Conservation (phyloP, 805 yeast species). For the Hanseniaspora singularis region DNA sequence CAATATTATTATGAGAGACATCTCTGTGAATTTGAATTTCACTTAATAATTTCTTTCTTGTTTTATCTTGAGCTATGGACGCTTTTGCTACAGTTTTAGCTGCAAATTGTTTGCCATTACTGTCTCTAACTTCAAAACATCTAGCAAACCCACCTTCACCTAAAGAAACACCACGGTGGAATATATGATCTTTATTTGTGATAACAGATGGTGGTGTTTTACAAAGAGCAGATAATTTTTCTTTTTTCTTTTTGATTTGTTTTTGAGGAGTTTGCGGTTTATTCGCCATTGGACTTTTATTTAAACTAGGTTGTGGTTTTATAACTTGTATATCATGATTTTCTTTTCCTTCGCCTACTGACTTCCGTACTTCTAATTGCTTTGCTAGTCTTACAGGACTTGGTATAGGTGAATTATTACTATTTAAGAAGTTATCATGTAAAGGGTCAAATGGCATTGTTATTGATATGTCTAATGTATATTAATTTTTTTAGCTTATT, state of each 20-base stretch:
- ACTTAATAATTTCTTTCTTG: slow-evolving; percentile 67
- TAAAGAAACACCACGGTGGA: slow-evolving; percentile 75
- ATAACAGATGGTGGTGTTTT: slow-evolving; percentile 94
- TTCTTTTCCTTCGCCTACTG: slow-evolving; percentile 18
- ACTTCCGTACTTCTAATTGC: background rate
- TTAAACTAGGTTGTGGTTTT: slow-evolving; percentile 1
- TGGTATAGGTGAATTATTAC: slow-evolving; percentile 13
- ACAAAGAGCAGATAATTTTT: slow-evolving; percentile 79
- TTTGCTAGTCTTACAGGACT: slow-evolving; percentile 12
- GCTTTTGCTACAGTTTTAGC: slow-evolving; percentile 97
- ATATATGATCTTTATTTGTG: slow-evolving; percentile 80
- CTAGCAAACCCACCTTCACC: slow-evolving; percentile 99
- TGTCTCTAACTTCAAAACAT: slow-evolving; percentile 92
- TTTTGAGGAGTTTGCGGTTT: slow-evolving; percentile 30
- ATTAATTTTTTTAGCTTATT: too few relatives aligned
- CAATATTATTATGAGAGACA: slow-evolving; percentile 79
- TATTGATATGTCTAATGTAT: background rate
- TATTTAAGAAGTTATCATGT: slow-evolving; percentile 12
- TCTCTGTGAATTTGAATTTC: slow-evolving; percentile 92
- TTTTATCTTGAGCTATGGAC: slow-evolving; percentile 80
- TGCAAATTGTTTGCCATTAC: slow-evolving; percentile 75
- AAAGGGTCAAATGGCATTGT: slow-evolving; percentile 15
- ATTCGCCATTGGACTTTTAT: slow-evolving; percentile 16
- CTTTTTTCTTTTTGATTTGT: slow-evolving; percentile 50
- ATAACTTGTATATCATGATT: slow-evolving; percentile 17